Conservation (phyloP, 2,329 filamentous ascomycete genomes). For the Xylariaceae sp. region DNA sequence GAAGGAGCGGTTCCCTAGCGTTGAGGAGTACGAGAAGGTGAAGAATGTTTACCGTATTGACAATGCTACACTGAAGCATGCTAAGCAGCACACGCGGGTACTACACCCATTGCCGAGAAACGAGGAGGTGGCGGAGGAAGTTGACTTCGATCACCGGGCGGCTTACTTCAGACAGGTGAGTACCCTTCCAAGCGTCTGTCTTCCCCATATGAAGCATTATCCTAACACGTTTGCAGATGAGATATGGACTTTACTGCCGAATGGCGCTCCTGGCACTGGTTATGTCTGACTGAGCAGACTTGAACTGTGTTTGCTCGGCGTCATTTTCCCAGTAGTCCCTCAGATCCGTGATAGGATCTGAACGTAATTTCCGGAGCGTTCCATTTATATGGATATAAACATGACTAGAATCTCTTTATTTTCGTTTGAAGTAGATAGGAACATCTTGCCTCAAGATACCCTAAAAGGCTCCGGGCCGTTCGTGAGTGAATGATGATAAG, state of each 20-base stretch:
- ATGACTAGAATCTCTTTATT: constrained; percentile 18
- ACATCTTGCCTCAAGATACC: constrained; percentile 27
- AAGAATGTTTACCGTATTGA: constrained; percentile 88
- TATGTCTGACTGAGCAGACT: constrained; percentile 50
- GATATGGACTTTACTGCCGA: constrained; percentile 93
- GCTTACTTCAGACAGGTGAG: constrained; percentile 99
- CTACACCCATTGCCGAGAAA: constrained; percentile 95
- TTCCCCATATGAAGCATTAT: not conserved
- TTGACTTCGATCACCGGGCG: constrained; percentile 93
- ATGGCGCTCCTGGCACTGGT: constrained; percentile 96
- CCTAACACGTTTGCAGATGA: constrained; percentile 65
- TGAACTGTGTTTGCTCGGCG: not conserved
- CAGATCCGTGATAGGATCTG: not conserved
- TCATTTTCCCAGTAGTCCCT: not conserved
- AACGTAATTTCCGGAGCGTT: constrained; percentile 12
- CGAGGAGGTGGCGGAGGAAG: constrained; percentile 87
- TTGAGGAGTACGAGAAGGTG: constrained; percentile 75
- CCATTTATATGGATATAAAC: constrained; percentile 17
- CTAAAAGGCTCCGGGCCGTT: constrained; percentile 27
- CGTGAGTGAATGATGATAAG: constrained; percentile 33
- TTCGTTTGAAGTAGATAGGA: constrained; percentile 28
- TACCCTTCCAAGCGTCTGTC: constrained; percentile 22
- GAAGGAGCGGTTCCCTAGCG: constrained; percentile 86
- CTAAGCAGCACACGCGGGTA: constrained; percentile 89
- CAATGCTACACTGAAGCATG: constrained; percentile 82